These are phyloP conservation scores for Acer campestre DNA, from an alignment of 345 rosid species.

Conservation along the genomic window DNA sequence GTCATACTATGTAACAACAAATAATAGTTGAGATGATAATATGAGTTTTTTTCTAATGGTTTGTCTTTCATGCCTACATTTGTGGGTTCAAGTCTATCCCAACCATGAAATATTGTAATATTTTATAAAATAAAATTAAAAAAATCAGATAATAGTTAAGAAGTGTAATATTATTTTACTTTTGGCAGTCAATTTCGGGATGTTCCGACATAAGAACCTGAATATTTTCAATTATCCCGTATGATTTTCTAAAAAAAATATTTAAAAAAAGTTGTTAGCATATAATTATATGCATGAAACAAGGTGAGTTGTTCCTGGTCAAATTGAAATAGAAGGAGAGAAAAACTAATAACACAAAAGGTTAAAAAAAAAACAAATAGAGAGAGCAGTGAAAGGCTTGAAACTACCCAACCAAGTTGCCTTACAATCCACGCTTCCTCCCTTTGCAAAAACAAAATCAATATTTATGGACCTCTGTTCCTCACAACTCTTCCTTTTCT, in stretches of 20 bases:
- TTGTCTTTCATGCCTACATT: too few species aligned
- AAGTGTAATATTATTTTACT: too few species aligned
- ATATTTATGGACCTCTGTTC: conserved; percentile 37
- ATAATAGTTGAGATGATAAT: too few species aligned
- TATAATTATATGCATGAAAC: conserved; percentile 1
- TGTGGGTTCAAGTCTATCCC: too few species aligned
- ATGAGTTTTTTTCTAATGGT: too few species aligned
- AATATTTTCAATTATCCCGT: too few species aligned
- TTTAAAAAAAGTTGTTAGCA: not conserved
- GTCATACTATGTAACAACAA: too few species aligned
- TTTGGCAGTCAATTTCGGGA: too few species aligned
- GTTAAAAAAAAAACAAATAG: conserved; percentile 3
- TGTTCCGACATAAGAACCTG: not conserved
- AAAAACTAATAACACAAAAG: not conserved
- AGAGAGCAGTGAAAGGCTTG: conserved; percentile 17
- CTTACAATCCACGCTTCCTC: conserved; percentile 46
- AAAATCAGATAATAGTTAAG: too few species aligned
- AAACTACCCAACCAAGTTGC: conserved; percentile 39
- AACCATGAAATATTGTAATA: too few species aligned
- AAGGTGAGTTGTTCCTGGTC: conserved; percentile 24
- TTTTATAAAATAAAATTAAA: too few species aligned
- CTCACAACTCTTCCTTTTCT: conserved; percentile 20
- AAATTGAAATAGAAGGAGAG: conserved; percentile 18
- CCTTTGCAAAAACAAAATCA: conserved; percentile 22
- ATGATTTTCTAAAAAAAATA: not conserved